A percentile compares a stretch with the other conserved stretches of the same genome.
phyloP scores from a whole-genome alignment of 768 basidiomycete genomes.

The Nidularia sp. region DNA sequence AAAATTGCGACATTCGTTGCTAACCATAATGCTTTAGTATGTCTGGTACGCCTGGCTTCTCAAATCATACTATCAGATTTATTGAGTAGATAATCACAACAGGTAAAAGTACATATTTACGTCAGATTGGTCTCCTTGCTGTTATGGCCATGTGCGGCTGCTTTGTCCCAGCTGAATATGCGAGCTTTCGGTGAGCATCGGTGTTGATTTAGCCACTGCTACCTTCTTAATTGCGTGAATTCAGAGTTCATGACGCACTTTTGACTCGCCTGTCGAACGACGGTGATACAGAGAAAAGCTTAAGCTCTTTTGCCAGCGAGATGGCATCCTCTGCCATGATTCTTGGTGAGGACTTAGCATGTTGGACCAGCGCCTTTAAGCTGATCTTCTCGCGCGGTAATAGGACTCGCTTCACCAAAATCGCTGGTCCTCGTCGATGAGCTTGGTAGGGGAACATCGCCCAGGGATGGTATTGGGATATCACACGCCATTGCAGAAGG shows the following conservation, averaged over 20 bases:
- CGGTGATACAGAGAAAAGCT: slow-evolving; percentile 82
- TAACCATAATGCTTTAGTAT: background rate
- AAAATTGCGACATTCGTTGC: background rate
- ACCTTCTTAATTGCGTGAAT: background rate
- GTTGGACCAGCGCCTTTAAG: background rate
- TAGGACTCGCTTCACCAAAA: slow-evolving; percentile 66
- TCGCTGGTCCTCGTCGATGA: slow-evolving; percentile 90
- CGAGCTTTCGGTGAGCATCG: slow-evolving; percentile 65
- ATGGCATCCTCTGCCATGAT: slow-evolving; percentile 94
- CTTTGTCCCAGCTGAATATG: slow-evolving; percentile 92
- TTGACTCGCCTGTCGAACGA: slow-evolving; percentile 91
- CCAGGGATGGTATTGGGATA: slow-evolving; percentile 77
- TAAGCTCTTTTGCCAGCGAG: slow-evolving; percentile 95
- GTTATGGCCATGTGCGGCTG: slow-evolving; percentile 89
- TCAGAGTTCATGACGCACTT: slow-evolving; percentile 76
- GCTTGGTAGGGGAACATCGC: slow-evolving; percentile 88
- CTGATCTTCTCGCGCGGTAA: background rate
- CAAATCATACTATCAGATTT: background rate
- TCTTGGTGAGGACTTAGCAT: slow-evolving; percentile 42
- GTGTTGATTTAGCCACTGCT: background rate
- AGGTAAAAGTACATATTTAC: slow-evolving; percentile 93
- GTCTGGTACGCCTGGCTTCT: background rate
- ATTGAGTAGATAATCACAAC: background rate
- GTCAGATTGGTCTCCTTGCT: slow-evolving; percentile 79
- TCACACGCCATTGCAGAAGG: slow-evolving; percentile 81